Evolutionary conservation across 2,329 filamentous ascomycete species (phyloP).

Genomic region (Penicillium sumatraense): DNA sequence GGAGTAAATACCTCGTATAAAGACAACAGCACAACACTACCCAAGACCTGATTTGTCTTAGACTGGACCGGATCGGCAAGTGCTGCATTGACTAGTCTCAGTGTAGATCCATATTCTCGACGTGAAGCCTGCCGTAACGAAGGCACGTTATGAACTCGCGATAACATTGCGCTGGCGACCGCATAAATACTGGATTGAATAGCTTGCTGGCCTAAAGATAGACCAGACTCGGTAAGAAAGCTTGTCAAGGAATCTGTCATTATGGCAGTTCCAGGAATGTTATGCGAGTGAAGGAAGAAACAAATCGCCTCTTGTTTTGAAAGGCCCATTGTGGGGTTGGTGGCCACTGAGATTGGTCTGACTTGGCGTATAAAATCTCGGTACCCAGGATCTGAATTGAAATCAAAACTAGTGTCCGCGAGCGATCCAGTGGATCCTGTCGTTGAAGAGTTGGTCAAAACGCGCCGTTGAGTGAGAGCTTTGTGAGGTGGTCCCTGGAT

Average conservation of each 20-base stretch:
- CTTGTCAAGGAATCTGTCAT: slow-evolving; percentile 28
- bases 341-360: slow-evolving; percentile 17
- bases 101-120: slow-evolving; percentile 59
- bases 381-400: slow-evolving; percentile 23
- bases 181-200: slow-evolving; percentile 58
- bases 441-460: slow-evolving; percentile 18
- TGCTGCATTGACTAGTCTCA: slow-evolving; percentile 49
- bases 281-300: slow-evolving; percentile 42
- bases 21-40: slow-evolving; percentile 61
- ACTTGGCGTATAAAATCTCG: slow-evolving; percentile 18
- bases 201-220: slow-evolving; percentile 33
- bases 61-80: slow-evolving; percentile 39
- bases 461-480: slow-evolving; percentile 25
- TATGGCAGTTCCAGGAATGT: slow-evolving; percentile 33
- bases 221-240: slow-evolving; percentile 23
- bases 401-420: slow-evolving; percentile 16
- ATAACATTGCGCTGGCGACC: slow-evolving; percentile 62
- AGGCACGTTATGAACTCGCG: slow-evolving; percentile 56
- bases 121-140: slow-evolving; percentile 54
- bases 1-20: slow-evolving; percentile 68
- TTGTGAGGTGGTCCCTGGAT: slow-evolving; percentile 23
- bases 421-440: slow-evolving; percentile 7
- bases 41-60: slow-evolving; percentile 50
- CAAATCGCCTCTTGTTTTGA: slow-evolving; percentile 39
- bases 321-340: slow-evolving; percentile 30